Conservation (phyloP, 305 asterid genomes). For the Plantago coronopus region DNA sequence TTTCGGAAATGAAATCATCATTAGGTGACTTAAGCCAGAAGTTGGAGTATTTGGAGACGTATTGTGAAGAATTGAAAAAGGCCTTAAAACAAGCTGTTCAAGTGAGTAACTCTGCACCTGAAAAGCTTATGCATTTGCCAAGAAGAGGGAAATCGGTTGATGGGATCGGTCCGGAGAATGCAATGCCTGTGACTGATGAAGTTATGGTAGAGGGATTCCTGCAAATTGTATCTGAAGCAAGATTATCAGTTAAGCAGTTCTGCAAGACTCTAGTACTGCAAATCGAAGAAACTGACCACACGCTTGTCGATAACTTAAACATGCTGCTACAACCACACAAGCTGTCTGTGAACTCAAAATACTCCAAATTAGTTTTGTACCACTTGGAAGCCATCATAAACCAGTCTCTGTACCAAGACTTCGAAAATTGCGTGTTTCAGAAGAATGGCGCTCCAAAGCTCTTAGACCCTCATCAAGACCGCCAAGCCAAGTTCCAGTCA, state of each 20-base stretch:
- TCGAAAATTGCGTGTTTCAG: slow-evolving; percentile 67
- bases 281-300: slow-evolving; percentile 47
- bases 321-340: slow-evolving; percentile 59
- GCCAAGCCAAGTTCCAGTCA: slow-evolving; percentile 55
- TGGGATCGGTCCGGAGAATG: slow-evolving; percentile 30
- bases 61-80: slow-evolving; percentile 69
- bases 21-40: slow-evolving; percentile 60
- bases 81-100: slow-evolving; percentile 54
- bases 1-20: slow-evolving; percentile 51
- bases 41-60: slow-evolving; percentile 61
- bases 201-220: slow-evolving; percentile 78
- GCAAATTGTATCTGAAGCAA: slow-evolving; percentile 80
- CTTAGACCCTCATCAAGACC: slow-evolving; percentile 58
- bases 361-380: slow-evolving; percentile 52
- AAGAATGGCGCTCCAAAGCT: slow-evolving; percentile 58
- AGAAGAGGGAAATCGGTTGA: slow-evolving; percentile 35
- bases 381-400: slow-evolving; percentile 78
- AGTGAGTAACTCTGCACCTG: slow-evolving; percentile 28
- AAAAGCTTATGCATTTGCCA: slow-evolving; percentile 35
- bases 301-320: slow-evolving; percentile 58
- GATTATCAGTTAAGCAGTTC: slow-evolving; percentile 74
- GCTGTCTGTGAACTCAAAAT: slow-evolving; percentile 51
- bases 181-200: slow-evolving; percentile 55
- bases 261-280: slow-evolving; percentile 60
- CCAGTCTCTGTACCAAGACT: slow-evolving; percentile 70